Base-by-base conservation (phyloP, 1,284 basidiomycete genomes). In the Cryptococcus sp. region DNA sequence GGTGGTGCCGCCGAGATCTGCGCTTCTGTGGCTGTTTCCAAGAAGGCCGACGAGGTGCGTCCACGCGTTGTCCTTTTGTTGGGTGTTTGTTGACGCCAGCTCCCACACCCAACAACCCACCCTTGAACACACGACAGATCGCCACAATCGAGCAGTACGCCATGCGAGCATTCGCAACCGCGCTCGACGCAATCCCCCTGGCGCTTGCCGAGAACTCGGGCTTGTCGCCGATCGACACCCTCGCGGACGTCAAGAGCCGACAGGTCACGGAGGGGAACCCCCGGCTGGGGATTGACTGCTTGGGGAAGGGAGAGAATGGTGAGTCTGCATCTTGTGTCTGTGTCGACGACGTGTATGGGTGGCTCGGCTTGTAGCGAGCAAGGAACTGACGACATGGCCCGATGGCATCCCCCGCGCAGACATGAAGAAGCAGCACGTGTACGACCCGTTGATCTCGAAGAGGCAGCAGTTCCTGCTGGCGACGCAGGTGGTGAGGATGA, bases 131-230 rank as follows among this genome's bases (percentile, higher is more conserved):
- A 33, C 28, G 13, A 40, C 46, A 91, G 87, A 97, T 96, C 68
- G 87, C 95, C 1, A 84, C 91, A 9, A 95, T 99, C 69, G 95
- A 99, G 79, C 95, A 99, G 81, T 99, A 99, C 73, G 95, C 95
- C 1, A 98, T 98, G 94, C 88, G 95, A 45, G 94, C 95, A 16
- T 99, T 98, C 73, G 85, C 95, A 1, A 89, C 89, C 33, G 95
- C 95, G 11, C 80, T 99, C 8, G 95, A 98, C 70, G 84, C 93
- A 11, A 81, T 98, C 52, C 96, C 96, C 8, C 84, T 98, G 16
- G 95, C 96, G 1, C 82, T 98, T 11, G 95, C 96, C 4, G 96
- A 98, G 78, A 98, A 99, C 82, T 95, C 91, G 63, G 95, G 95
- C 52, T 79, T 98, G 53, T 88, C 90, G 28, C 96, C 95, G 11